Conservation (phyloP, 345 rosid species). For the Physaria fendleri region DNA sequence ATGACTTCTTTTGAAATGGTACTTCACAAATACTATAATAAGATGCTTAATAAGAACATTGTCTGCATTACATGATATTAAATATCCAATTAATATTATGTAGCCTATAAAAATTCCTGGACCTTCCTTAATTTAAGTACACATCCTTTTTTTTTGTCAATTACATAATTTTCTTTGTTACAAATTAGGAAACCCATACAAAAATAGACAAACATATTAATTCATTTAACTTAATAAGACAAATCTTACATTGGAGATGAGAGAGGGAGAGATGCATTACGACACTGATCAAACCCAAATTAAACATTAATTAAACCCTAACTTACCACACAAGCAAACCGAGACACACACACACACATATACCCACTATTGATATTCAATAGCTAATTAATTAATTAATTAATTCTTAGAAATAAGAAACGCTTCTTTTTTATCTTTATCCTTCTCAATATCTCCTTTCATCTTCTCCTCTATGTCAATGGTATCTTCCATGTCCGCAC, state of each 20-base stretch:
- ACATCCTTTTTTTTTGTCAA: too few relatives aligned
- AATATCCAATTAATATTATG: too few relatives aligned
- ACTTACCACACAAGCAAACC: conserved; percentile 17
- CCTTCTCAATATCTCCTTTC: conserved; percentile 21
- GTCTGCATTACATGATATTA: too few relatives aligned
- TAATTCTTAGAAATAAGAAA: conserved; percentile 10
- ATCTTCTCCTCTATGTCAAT: conserved; percentile 21
- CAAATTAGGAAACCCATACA: neutral
- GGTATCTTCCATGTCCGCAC: conserved; percentile 28
- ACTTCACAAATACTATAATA: too few relatives aligned
- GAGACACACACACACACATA: neutral
- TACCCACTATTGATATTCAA: conserved; percentile 5
- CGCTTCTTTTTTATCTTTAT: conserved; percentile 19
- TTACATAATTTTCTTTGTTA: neutral
- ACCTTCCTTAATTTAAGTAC: too few relatives aligned
- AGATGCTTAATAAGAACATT: too few relatives aligned
- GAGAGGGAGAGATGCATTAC: conserved; percentile 6
- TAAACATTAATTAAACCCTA: conserved; percentile 8
- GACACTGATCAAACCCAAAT: neutral
- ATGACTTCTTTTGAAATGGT: too few relatives aligned
- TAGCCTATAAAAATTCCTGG: too few relatives aligned
- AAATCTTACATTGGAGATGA: conserved; percentile 16
- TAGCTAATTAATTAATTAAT: too few relatives aligned
- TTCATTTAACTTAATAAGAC: neutral
- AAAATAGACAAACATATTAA: conserved; percentile 1